phyloP scores from a whole-genome alignment of 768 basidiomycete genomes.

The Hysterangium stoloniferum region DNA sequence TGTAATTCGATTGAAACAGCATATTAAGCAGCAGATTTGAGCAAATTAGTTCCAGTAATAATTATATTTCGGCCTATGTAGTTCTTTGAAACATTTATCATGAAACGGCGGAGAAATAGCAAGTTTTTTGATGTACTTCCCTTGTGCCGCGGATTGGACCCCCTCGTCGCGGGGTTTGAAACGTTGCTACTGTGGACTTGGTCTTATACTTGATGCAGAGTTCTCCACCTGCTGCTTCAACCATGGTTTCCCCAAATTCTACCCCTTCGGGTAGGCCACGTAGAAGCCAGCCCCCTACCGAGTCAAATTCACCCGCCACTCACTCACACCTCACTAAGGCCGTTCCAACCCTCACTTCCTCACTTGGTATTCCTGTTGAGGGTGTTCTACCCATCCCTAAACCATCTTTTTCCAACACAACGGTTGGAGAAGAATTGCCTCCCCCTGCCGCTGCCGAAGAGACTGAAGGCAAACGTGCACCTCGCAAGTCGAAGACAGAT shows the following conservation, averaged over 20 bases:
- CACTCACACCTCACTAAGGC: constrained; percentile 13
- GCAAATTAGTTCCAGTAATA: too few species aligned
- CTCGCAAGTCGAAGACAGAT: constrained; percentile 87
- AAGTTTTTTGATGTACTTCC: too few species aligned
- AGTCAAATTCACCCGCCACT: neutral
- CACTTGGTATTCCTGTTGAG: constrained; percentile 70
- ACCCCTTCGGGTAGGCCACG: neutral
- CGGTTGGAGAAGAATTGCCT: neutral
- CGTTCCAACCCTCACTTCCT: constrained; percentile 48
- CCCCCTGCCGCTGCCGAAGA: neutral
- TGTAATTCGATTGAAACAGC: too few species aligned
- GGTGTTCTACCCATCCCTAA: constrained; percentile 57
- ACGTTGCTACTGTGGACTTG: neutral
- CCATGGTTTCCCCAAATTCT: neutral
- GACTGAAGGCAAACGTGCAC: constrained; percentile 46
- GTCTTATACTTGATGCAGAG: neutral
- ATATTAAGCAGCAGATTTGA: too few species aligned
- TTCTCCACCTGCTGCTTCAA: neutral
- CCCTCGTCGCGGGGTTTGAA: neutral
- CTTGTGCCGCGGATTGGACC: constrained; percentile 3
- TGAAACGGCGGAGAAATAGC: neutral
- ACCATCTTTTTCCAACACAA: constrained; percentile 18
- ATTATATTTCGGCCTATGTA: neutral
- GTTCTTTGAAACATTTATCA: neutral
- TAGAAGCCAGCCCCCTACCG: neutral